Evolutionary conservation across 2,329 filamentous ascomycete genomes (phyloP).

Genomic region (Stagonosporopsis rhizophila): DNA sequence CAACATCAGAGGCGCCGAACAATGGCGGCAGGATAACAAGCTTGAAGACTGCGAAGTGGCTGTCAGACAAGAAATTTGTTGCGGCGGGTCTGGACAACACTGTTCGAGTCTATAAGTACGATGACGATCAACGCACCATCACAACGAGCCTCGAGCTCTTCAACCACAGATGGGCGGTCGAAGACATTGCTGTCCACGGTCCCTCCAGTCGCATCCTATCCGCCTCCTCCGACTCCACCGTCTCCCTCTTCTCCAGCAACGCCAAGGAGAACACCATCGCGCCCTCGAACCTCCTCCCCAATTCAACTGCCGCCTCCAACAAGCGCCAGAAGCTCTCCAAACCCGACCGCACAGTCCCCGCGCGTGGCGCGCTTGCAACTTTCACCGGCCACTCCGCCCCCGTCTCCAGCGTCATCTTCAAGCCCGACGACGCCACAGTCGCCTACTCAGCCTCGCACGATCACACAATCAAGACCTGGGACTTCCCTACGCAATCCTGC

Average conservation of each 20-base stretch:
- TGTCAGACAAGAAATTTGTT: constrained; percentile 78
- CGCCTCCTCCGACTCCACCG: constrained; percentile 79
- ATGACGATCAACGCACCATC: constrained; percentile 68
- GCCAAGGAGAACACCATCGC: constrained; percentile 78
- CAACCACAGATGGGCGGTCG: constrained; percentile 78
- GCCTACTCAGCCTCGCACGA: constrained; percentile 93
- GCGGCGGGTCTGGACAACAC: constrained; percentile 86
- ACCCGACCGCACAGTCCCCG: constrained; percentile 66
- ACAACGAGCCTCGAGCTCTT: constrained; percentile 81
- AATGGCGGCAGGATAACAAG: constrained; percentile 72
- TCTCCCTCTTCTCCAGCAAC: constrained; percentile 89
- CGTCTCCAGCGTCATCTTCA: constrained; percentile 83
- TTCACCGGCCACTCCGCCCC: constrained; percentile 75
- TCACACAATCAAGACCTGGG: constrained; percentile 88
- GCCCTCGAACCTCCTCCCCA: constrained; percentile 72
- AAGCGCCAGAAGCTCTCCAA: constrained; percentile 78
- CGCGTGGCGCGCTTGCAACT: constrained; percentile 80
- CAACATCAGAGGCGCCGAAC: constrained; percentile 71
- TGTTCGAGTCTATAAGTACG: constrained; percentile 88
- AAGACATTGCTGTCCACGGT: constrained; percentile 76
- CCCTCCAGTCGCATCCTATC: constrained; percentile 81
- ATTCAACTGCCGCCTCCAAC: constrained; percentile 65
- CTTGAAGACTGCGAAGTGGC: constrained; percentile 81
- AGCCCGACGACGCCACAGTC: constrained; percentile 82
- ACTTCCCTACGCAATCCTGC: constrained; percentile 79